Evolutionary conservation across 2,329 filamentous ascomycete genomes (phyloP), one percentile per base, ranked within the genome.

Genomic region (Stylonectria norvegica): DNA sequence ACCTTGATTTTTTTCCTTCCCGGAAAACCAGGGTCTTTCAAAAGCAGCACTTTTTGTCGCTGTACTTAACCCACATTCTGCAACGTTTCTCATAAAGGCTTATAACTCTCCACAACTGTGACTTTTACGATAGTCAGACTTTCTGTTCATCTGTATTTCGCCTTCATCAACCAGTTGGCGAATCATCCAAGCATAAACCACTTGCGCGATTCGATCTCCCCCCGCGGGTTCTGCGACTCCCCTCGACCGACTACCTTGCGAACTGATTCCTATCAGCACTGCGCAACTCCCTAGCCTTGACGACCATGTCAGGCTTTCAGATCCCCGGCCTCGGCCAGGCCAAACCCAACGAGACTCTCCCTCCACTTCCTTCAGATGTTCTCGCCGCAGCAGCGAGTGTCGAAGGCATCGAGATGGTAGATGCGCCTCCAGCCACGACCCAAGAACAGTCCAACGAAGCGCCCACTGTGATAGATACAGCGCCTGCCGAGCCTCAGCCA

Each of bases 271-370:
- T n/a, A n/a, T n/a, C n/a, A n/a, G n/a, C n/a, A n/a, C n/a, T n/a
- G n/a, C n/a, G n/a, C n/a, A n/a, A n/a, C n/a, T n/a, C n/a, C n/a
- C n/a, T n/a, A n/a, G n/a, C n/a, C n/a, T n/a, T n/a, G n/a, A n/a
- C n/a, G 44, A 30, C 6, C 8, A 70, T 70, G 67, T 63, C 67
- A 18, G 64, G 64, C 38, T 70, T 70, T 22, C 65, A 68, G 40
- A 70, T 70, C 22, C 67, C 67, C 20, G 67, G 67, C 38, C 55
- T 70, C 12, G 67, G 67, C 9, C 64, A 69, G 44, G 67, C 67
- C 35, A 68, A 65, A 46, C 65, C 65, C 4, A 68, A 70, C 38
- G 67, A 70, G 38, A 59, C 54, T 2, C 51, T 70, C 3, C 67
- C 67, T 2, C 67, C 67, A 10, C 53, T 69, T 0, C 58, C 63